Conservation (phyloP, 257 asterid species). For the Fraxinus anomala region DNA sequence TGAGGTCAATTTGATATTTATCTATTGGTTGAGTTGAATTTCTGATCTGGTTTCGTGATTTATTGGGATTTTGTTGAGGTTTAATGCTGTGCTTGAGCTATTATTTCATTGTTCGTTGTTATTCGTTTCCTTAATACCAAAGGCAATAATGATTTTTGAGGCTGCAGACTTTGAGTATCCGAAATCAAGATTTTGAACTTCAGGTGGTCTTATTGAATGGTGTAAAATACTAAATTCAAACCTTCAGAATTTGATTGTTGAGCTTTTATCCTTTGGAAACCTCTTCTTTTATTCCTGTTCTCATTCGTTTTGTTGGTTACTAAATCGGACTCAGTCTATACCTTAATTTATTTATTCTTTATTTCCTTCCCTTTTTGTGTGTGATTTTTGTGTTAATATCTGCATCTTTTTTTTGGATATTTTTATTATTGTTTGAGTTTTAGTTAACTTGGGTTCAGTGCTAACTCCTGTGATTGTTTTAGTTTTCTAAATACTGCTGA, state of each 20-base stretch:
- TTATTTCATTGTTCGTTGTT: background rate
- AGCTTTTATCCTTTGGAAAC: background rate
- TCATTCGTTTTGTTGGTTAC: background rate
- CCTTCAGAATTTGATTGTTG: background rate
- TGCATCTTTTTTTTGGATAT: background rate
- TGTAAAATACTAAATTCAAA: background rate
- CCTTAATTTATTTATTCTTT: background rate
- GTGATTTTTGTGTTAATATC: background rate
- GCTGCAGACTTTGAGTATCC: background rate
- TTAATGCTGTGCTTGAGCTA: background rate
- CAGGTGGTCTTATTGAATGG: background rate
- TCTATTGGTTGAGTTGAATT: background rate
- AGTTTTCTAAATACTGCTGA: background rate
- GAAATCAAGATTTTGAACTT: background rate
- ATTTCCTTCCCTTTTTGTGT: background rate
- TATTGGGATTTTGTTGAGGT: background rate
- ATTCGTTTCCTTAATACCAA: background rate
- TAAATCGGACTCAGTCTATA: background rate
- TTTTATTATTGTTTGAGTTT: background rate
- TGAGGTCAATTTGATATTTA: background rate
- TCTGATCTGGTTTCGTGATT: background rate
- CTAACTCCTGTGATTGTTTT: background rate
- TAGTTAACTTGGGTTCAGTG: background rate
- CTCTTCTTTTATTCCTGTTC: too few species aligned
- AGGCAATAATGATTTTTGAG: background rate